These are phyloP conservation scores for Cordyceps cicadae DNA, from an alignment of 2,329 filamentous ascomycete species.

Conservation along the genomic window DNA sequence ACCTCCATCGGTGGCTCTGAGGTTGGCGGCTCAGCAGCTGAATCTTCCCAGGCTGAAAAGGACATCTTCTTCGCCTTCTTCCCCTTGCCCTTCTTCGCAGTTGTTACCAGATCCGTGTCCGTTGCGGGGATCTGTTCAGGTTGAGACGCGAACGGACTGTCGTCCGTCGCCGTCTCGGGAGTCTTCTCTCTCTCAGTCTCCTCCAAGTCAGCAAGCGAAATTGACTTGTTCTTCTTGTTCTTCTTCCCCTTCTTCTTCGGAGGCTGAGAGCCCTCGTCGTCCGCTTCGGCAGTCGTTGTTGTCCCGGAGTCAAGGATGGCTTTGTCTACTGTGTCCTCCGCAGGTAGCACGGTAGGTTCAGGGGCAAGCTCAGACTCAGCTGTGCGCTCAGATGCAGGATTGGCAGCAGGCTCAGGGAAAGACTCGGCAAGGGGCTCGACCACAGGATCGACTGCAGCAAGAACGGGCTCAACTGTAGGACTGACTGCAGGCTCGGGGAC, in stretches of 20 bases:
- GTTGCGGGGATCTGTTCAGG: not conserved
- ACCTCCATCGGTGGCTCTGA: not conserved
- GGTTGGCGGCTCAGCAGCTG: not conserved
- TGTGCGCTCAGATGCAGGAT: no score
- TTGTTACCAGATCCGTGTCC: not conserved
- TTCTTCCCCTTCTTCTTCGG: constrained; percentile 30
- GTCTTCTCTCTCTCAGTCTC: not conserved
- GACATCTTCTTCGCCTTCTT: constrained; percentile 12
- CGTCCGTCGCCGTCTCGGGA: not conserved
- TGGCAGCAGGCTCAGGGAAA: not conserved
- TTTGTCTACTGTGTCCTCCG: not conserved
- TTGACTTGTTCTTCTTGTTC: constrained; percentile 21
- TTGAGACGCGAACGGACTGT: not conserved
- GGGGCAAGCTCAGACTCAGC: no score
- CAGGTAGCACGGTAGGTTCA: not conserved
- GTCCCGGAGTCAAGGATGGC: not conserved
- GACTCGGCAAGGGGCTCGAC: not conserved
- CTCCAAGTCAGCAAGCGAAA: not conserved
- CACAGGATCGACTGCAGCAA: no score
- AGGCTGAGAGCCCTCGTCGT: constrained; percentile 14
- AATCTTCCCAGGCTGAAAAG: not conserved
- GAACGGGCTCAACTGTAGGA: no score
- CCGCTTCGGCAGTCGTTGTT: not conserved
- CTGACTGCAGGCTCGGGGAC: not conserved
- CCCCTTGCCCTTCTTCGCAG: constrained; percentile 3